phyloP scores from a whole-genome alignment of 768 basidiomycete species.

The Coprinopsis sp. region DNA sequence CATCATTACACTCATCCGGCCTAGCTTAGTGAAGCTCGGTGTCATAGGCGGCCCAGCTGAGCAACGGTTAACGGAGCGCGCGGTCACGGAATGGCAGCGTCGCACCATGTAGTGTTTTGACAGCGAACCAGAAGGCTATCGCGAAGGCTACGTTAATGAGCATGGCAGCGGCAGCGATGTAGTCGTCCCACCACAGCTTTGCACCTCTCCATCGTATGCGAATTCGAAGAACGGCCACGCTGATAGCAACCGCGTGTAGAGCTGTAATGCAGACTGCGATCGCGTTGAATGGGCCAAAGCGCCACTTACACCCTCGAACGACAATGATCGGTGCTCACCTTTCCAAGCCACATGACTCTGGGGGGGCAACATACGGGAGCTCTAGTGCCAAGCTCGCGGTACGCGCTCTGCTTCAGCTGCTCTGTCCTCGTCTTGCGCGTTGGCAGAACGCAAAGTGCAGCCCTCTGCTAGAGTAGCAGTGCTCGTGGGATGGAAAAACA shows the following conservation, averaged over 20 bases:
- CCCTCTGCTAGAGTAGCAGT: too few species aligned
- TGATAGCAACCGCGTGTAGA: slow-evolving; percentile 15
- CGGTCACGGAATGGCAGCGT: neutral
- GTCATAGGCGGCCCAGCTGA: neutral
- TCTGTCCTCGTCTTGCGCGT: too few species aligned
- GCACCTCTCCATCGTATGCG: slow-evolving; percentile 11
- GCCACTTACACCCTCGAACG: slow-evolving; percentile 10
- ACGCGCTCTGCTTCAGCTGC: too few species aligned
- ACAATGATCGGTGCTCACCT: slow-evolving; percentile 3
- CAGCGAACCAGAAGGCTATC: slow-evolving; percentile 11
- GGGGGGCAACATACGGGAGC: slow-evolving; percentile 6
- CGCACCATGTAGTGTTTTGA: slow-evolving; percentile 6
- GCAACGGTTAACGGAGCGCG: neutral
- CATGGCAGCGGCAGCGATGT: slow-evolving; percentile 14
- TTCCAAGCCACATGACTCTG: slow-evolving; percentile 7
- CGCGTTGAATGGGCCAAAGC: slow-evolving; percentile 5
- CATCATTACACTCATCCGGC: slow-evolving; percentile 7
- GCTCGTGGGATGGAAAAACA: too few species aligned
- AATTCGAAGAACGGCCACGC: slow-evolving; percentile 16
- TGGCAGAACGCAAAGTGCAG: too few species aligned
- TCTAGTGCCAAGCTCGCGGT: too few species aligned
- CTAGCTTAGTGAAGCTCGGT: slow-evolving; percentile 9
- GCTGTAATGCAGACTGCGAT: slow-evolving; percentile 12
- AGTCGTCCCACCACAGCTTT: slow-evolving; percentile 24
- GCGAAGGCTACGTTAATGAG: slow-evolving; percentile 10